Evolutionary conservation across 1,284 basidiomycete species (phyloP), one percentile per base, ranked within the genome.

Genomic region (Ustilago curta): DNA sequence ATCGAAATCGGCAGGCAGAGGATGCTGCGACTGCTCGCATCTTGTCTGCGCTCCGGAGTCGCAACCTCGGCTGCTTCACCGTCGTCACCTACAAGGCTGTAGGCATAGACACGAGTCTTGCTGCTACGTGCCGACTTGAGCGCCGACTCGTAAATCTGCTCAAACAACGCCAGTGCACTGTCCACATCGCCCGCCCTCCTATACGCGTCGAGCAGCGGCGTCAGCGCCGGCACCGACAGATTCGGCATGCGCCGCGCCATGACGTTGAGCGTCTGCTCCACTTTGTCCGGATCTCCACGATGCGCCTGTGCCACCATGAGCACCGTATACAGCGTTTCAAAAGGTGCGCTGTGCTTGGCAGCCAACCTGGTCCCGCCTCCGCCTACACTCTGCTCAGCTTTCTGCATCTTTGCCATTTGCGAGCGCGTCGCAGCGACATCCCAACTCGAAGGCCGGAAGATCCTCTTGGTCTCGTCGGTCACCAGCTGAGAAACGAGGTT

Each of bases 1-100:
- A 95, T 92, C 12, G 94, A 94, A 8, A 98, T 86, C 0, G 95
- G 92, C 50, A 91, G 85, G 75, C 90, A 92, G 50, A 97, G 88
- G 16, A 91, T 83, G 77, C 90, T 90, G 40, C 88, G 84, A 47
- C 76, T 78, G 35, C 65, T 79, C 11, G 74, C 60, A 18, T 69
- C 77, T 50, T 47, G 54, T 32, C 64, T 37, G 19, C 62, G 54
- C 29, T 29, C 7, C 14, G 47, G 11, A 4, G 19, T 31, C 27
- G 31, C 6, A 5, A 12, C 27, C 9, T 32, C 42, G 12, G 44
- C 23, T 8, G 40, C 19, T n/a, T 47, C 27, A n/a, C 27, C 27
- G 8, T 32, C 42, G 25, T 39, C 51, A 31, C 25, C 54, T 37
- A 35, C 50, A n/a, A 51, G 49, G 14, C 59, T 48, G 44, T 81